Evolutionary conservation across 345 rosid species (phyloP), one percentile per base, ranked within the genome.

Genomic region (Stellera chamaejasme): DNA sequence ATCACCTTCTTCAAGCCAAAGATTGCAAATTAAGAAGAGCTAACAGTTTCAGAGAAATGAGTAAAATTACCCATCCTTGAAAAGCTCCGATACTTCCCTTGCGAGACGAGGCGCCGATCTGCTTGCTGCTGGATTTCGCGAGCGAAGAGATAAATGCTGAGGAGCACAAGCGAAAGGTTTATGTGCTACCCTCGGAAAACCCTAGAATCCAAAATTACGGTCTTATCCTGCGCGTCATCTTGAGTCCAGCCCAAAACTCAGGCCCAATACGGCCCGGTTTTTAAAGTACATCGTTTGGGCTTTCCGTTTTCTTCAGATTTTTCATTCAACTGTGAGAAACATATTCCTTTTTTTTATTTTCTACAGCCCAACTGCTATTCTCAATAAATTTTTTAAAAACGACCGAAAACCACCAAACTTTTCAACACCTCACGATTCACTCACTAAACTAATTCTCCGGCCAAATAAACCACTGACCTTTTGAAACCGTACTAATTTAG

Each of bases 11-110:
- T 4, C 10, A 57, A 45, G 7, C 1, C 19, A 26, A 41, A 48
- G 13, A 7, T n/a, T n/a, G n/a, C n/a, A n/a, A n/a, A n/a, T n/a
- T n/a, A 28, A 32, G 42, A 5, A 2, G 4, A 27, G 6, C 11
- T 11, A 23, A n/a, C 16, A 52, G 0, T 16, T n/a, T 13, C 25
- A 10, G 10, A 28, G 16, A 48, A 12, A 54, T 13, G 10, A 28
- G 32, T 12, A 57, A 25, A 46, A 32, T 32, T 72, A 79, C 83
- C 83, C 83, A 79, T 79, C 60, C 56, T 72, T 36, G 64, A 66
- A n/a, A 10, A 58, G 27, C 13, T 6, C 65, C 46, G 61, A 48
- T 52, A 48, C 49, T n/a, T 44, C 27, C n/a, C 54, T 50, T 26
- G 52, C 15, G 62, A 16, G 46, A 50, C 51, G 39, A 13, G 54